Percentiles rank a stretch among this genome's conserved stretches.
Evolutionary conservation across 2,329 filamentous ascomycete species (phyloP).

Genomic region (Nannizziopsis arthrosporioides): DNA sequence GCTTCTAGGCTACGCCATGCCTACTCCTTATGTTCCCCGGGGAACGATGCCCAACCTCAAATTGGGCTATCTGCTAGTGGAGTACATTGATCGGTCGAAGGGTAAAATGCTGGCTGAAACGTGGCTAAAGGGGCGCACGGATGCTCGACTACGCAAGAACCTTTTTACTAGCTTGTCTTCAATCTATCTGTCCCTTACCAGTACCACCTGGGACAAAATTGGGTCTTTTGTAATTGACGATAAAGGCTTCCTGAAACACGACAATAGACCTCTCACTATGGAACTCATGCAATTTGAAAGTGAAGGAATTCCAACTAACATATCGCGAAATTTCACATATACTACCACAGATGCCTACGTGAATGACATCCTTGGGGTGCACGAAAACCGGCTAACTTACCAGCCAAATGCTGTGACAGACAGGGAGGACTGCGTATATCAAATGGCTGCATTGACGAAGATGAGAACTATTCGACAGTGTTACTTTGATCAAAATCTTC

Average conservation of each 20-base stretch:
- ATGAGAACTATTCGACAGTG: not conserved
- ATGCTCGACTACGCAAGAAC: conserved; percentile 15
- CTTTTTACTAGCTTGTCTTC: conserved; percentile 17
- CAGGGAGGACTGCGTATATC: not conserved
- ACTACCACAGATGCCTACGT: conserved; percentile 20
- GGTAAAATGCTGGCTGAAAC: conserved; percentile 20
- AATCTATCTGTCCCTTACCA: conserved; percentile 15
- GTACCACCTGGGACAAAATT: conserved; percentile 23
- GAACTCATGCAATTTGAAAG: conserved; percentile 21
- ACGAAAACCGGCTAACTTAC: conserved; percentile 21
- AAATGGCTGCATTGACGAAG: conserved; percentile 20
- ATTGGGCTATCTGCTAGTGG: conserved; percentile 17
- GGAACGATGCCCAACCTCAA: not conserved
- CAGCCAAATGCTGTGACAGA: conserved; percentile 20
- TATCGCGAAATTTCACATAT: conserved; percentile 20
- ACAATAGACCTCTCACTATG: conserved; percentile 20
- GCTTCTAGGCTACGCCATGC: not conserved
- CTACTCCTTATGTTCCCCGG: too few species aligned
- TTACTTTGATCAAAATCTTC: conserved; percentile 4
- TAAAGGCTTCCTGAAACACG: conserved; percentile 18
- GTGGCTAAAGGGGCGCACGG: conserved; percentile 14
- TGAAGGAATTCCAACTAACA: conserved; percentile 20
- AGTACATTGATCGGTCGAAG: conserved; percentile 16
- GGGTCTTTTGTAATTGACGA: conserved; percentile 26
- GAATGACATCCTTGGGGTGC: conserved; percentile 19